These are phyloP conservation scores for Penicillium longicatenatum DNA, from an alignment of 495 filamentous ascomycete species.

Conservation along the genomic window DNA sequence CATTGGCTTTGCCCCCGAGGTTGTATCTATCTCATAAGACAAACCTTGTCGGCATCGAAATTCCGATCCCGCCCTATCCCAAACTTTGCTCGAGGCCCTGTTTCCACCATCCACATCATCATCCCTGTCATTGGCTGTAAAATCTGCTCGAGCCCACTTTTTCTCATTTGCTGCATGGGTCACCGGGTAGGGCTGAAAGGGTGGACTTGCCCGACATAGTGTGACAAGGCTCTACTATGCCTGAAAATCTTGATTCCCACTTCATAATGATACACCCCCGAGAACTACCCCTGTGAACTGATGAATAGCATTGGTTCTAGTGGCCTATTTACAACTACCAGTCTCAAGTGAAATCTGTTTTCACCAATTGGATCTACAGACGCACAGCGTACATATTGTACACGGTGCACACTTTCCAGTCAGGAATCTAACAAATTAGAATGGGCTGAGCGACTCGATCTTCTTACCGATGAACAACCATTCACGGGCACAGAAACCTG, in stretches of 20 bases:
- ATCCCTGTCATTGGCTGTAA: not conserved
- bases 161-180: not conserved
- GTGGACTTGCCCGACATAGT: not conserved
- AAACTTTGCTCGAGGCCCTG: not conserved
- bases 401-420: not conserved
- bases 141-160: not conserved
- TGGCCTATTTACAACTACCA: not conserved
- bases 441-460: slow-evolving; percentile 10
- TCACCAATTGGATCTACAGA: not conserved
- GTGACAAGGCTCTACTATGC: not conserved
- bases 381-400: too few species aligned
- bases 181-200: slow-evolving; percentile 4
- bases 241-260: not conserved
- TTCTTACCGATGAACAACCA: not conserved
- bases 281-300: too few species aligned
- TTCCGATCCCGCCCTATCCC: too few species aligned
- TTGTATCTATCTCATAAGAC: too few species aligned
- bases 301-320: too few species aligned
- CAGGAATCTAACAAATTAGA: not conserved
- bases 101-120: not conserved
- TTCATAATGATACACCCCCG: not conserved
- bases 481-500: not conserved
- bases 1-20: too few species aligned
- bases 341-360: not conserved
- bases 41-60: too few species aligned